Percentiles rank a stretch among this genome's conserved stretches.
phyloP scores from a whole-genome alignment of 2,329 filamentous ascomycete genomes.

The Ophidiomyces ophidiicola region DNA sequence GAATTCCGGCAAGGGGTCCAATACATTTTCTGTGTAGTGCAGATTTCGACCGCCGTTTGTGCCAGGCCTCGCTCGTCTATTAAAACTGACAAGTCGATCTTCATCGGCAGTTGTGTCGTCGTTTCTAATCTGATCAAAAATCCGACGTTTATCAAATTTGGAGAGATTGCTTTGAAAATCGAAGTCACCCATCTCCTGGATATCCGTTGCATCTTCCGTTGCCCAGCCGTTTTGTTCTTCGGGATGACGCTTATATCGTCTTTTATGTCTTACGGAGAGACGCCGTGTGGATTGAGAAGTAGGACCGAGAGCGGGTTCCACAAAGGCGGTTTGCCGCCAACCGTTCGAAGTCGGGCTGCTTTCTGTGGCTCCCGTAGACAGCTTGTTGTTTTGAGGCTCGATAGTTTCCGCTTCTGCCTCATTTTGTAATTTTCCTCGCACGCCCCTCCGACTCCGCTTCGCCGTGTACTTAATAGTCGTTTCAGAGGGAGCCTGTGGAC shows the following conservation, averaged over 20 bases:
- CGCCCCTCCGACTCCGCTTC: constrained; percentile 37
- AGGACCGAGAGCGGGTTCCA: constrained; percentile 43
- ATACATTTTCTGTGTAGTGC: constrained; percentile 82
- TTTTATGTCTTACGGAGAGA: constrained; percentile 34
- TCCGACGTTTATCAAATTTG: constrained; percentile 84
- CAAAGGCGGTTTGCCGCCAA: constrained; percentile 55
- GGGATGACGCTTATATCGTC: constrained; percentile 34
- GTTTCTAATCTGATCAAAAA: constrained; percentile 84
- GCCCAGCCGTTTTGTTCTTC: constrained; percentile 73
- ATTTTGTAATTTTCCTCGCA: constrained; percentile 36
- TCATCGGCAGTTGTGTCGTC: constrained; percentile 83
- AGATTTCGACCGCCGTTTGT: constrained; percentile 77
- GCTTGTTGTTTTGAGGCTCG: constrained; percentile 24
- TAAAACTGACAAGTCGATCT: constrained; percentile 81
- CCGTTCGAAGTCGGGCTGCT: constrained; percentile 44
- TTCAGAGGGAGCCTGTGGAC: constrained; percentile 18
- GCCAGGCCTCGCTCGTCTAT: constrained; percentile 53
- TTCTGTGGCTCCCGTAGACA: constrained; percentile 18
- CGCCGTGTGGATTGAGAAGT: constrained; percentile 23
- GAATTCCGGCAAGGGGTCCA: constrained; percentile 46
- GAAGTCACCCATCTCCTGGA: constrained; percentile 86
- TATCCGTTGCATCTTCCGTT: constrained; percentile 89
- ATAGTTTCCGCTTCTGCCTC: constrained; percentile 32
- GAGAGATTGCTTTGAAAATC: constrained; percentile 82
- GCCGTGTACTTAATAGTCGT: constrained; percentile 19